These are phyloP conservation scores for Caryopteris hybrid DNA, from an alignment of 305 asterid genomes.

Conservation along the genomic window DNA sequence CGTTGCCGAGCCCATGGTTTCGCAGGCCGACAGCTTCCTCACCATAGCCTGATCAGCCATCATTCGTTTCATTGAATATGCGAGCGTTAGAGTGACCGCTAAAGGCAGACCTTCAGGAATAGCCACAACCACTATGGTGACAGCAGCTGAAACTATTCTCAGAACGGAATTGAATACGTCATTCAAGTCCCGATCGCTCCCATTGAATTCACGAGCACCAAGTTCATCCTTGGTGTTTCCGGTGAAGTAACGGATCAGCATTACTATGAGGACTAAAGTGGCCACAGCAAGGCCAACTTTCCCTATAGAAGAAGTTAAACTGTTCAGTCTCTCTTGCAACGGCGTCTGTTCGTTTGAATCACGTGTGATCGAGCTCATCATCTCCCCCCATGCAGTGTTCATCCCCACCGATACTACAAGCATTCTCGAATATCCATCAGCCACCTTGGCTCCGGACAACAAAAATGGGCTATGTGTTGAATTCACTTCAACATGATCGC, in stretches of 20 bases:
- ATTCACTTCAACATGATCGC: slow-evolving; percentile 40
- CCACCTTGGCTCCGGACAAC: slow-evolving; percentile 52
- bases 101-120: slow-evolving; percentile 61
- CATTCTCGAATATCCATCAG: slow-evolving; percentile 48
- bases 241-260: slow-evolving; percentile 51
- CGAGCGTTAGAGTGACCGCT: slow-evolving; percentile 62
- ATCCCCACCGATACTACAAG: slow-evolving; percentile 49
- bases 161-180: slow-evolving; percentile 42
- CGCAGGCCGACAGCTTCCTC: slow-evolving; percentile 56
- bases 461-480: slow-evolving; percentile 31
- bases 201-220: slow-evolving; percentile 27
- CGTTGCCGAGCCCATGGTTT: slow-evolving; percentile 58
- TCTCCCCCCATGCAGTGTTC: slow-evolving; percentile 57
- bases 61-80: slow-evolving; percentile 59
- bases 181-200: slow-evolving; percentile 28
- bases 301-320: slow-evolving; percentile 39
- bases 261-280: slow-evolving; percentile 33
- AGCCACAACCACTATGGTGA: slow-evolving; percentile 60
- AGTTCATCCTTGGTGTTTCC: slow-evolving; percentile 30
- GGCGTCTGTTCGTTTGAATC: slow-evolving; percentile 46
- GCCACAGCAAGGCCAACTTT: slow-evolving; percentile 48
- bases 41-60: slow-evolving; percentile 68
- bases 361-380: slow-evolving; percentile 49
- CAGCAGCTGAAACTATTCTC: slow-evolving; percentile 40
- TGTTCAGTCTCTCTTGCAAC: slow-evolving; percentile 40